phyloP scores from a whole-genome alignment of 2,329 filamentous ascomycete genomes.

The Lizonia empirigonia region DNA sequence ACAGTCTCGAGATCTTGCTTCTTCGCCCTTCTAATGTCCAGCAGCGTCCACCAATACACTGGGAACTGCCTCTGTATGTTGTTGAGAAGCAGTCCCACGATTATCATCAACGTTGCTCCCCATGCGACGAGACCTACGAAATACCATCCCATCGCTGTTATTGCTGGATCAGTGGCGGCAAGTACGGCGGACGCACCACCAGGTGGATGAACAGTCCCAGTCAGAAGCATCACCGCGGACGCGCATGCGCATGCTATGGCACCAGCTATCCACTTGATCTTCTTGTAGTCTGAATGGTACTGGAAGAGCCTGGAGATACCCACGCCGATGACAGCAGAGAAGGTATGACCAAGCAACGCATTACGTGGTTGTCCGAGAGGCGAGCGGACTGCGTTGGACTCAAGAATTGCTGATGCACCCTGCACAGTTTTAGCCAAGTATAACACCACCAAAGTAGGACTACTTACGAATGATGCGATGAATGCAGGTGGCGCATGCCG shows the following conservation, averaged over 20 bases:
- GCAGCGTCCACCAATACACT: conserved; percentile 57
- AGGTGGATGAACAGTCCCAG: conserved; percentile 57
- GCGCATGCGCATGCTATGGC: conserved; percentile 52
- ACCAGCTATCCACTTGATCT: conserved; percentile 53
- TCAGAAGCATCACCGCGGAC: conserved; percentile 54
- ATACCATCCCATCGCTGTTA: conserved; percentile 54
- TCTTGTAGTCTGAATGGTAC: conserved; percentile 45
- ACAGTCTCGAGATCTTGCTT: conserved; percentile 32
- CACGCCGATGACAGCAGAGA: conserved; percentile 54
- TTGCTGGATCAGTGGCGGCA: conserved; percentile 48
- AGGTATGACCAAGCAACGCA: conserved; percentile 52
- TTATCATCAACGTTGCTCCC: conserved; percentile 51
- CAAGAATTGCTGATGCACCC: conserved; percentile 55
- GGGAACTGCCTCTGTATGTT: conserved; percentile 56
- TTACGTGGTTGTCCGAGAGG: conserved; percentile 57
- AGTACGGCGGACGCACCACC: conserved; percentile 57
- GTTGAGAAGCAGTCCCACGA: conserved; percentile 52
- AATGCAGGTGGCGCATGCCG: conserved; percentile 50
- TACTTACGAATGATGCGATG: conserved; percentile 51
- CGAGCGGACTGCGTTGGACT: conserved; percentile 55
- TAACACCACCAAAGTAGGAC: background rate
- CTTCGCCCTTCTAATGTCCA: conserved; percentile 39
- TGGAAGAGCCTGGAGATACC: conserved; percentile 54
- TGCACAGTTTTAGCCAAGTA: conserved; percentile 20
- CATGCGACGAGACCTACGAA: conserved; percentile 52